Percentiles rank a stretch among this genome's conserved stretches.
Conservation (phyloP, 495 filamentous ascomycete genomes). For the Umbilicaria muhlenbergii region DNA sequence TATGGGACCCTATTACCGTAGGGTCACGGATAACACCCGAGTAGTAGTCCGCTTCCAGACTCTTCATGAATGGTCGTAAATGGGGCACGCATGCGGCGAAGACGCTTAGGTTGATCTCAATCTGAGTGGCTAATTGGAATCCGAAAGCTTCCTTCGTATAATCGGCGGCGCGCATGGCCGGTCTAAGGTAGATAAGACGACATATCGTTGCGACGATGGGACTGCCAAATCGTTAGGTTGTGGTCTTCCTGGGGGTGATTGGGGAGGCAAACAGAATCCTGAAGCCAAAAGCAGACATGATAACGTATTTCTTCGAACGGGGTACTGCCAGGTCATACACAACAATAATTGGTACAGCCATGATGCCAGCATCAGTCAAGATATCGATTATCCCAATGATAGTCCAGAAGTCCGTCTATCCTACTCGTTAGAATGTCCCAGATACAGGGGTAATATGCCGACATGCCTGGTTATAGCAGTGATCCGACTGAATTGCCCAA, state of each 20-base stretch:
- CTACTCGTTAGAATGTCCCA: too few relatives aligned
- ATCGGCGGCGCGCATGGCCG: not conserved
- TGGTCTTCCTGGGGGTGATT: not conserved
- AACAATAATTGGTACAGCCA: conserved; percentile 2
- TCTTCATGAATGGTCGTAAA: conserved; percentile 7
- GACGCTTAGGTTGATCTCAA: conserved; percentile 6
- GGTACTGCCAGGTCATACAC: conserved; percentile 3
- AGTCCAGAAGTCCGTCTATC: conserved; percentile 5
- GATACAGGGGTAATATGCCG: not conserved
- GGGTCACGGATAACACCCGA: not conserved
- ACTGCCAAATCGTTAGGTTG: not conserved
- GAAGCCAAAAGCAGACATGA: conserved; percentile 1
- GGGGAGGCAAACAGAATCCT: conserved; percentile 5
- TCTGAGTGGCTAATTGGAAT: not conserved
- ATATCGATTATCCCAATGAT: conserved; percentile 2
- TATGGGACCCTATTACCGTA: not conserved
- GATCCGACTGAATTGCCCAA: conserved; percentile 12
- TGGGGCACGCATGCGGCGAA: conserved; percentile 7
- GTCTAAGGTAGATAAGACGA: not conserved
- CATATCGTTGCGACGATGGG: not conserved
- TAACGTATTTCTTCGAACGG: conserved; percentile 1
- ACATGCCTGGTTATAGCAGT: conserved; percentile 14
- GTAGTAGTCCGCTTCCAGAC: not conserved
- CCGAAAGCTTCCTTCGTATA: conserved; percentile 1
- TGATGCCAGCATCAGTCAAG: conserved; percentile 4